Base-by-base conservation (phyloP, 257 asterid genomes). In the Nicotiana attenuata region DNA sequence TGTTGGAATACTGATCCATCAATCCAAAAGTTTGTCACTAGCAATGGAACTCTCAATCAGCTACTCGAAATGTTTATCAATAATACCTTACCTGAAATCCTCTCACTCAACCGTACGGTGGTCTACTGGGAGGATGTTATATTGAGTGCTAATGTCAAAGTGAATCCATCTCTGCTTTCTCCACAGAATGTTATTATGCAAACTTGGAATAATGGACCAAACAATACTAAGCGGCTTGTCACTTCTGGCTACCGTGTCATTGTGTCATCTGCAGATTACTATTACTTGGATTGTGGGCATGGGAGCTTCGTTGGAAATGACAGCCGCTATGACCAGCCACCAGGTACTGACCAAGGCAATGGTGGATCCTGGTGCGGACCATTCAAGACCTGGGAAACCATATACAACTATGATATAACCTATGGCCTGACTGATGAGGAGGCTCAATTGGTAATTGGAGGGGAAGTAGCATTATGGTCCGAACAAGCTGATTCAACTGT, bases 341-440 rank as follows among this genome's bases (percentile, higher is more conserved):
- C 97, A 1, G 94, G 89, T 24, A 45, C 87, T n/a, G 88, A 90
- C 19, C 95, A 83, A 71, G 89, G 89, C 41, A 83, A 91, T 2
- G 97, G 98, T 2, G 98, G 95, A n/a, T 96, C 99, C 0, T 94
- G 99, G 99, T 96, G 99, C 31, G 94, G 88, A 0, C 97, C 98
- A 1, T 94, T 93, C 56, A 96, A 96, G 84, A 92, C 98, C n/a
- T 96, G 99, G 99, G 97, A 94, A 57, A 61, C 86, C 5, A 91
- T 96, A 31, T 96, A 96, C 69, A 91, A 96, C 82, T 96, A 96
- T 15, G 99, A 96, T 59, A 92, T 94, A 61, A 87, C 97, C 0
- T 94, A 89, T 2, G 94, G 94, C 6, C 60, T 96, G 65, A 91
- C 66, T 26, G 86, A 69, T 57, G 86, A 83, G 9, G 97, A 96